Base-by-base conservation (phyloP, 495 filamentous ascomycete genomes). In the Aspergillus diversus region DNA sequence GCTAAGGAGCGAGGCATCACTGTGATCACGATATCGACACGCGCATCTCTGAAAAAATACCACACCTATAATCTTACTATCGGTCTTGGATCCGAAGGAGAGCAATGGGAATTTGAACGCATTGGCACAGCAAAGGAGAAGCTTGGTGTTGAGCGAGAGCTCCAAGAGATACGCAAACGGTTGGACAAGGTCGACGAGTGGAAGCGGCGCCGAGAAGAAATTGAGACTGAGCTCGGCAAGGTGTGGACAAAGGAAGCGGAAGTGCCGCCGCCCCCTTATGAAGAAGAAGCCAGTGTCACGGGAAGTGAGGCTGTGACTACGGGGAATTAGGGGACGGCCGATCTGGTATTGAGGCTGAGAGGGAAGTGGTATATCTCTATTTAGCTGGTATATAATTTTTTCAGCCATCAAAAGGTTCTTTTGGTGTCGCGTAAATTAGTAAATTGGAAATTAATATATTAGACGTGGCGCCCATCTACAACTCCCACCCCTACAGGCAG, bases 61-160 rank as follows among this genome's bases (percentile, higher is more conserved):
- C 95, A 98, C 74, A 91, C 88, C 2, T 97, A 85, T 76, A 95
- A 93, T 64, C 84, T 99, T 2, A 89, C 87, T 32, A 85, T 99
- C 27, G 91, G 92, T 6, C 74, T 89, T 21, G 91, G 90, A 43
- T 84, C 87, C 21, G 77, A 80, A 37, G 83, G 81, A 16, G 77
- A 80, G 16, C 86, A 87, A 66, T 99, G 93, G 92, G 90, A 92
- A 61, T 88, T 97, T 69, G 91, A 97, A 69, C 82, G 92, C 49
- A 97, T 99, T 63, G 96, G 96, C 47, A 97, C 93, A 0, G 90
- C 91, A 70, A 83, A 88, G 67, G 96, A 99, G 81, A 95, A 93
- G 76, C 87, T 92, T 69, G 88, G 89, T 7, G 93, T 97, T 2
- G 92, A 97, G 80, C 88, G 87, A 67, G 96, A 99, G 74, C 75